Evolutionary conservation across 2,329 filamentous ascomycete genomes (phyloP).

Genomic region (Aureobasidium sp.): DNA sequence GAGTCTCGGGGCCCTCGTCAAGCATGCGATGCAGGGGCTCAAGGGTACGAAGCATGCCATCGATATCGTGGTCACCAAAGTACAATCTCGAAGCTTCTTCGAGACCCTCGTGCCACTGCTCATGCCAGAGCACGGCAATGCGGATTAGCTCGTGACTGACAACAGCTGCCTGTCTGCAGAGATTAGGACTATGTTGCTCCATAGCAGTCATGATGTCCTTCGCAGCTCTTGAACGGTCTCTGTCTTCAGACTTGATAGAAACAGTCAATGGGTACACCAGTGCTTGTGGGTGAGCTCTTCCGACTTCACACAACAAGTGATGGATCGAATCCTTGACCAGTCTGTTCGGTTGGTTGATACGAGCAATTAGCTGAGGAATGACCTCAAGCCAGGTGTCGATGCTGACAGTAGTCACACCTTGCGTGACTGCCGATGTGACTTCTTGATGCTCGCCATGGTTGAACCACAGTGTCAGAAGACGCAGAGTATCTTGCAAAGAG

Average conservation of each 20-base stretch:
- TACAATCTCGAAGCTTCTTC: constrained; percentile 95
- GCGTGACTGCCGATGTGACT: constrained; percentile 79
- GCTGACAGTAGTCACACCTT: constrained; percentile 84
- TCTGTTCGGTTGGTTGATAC: constrained; percentile 91
- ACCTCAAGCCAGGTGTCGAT: constrained; percentile 99
- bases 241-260: constrained; percentile 91
- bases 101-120: constrained; percentile 96
- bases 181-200: constrained; percentile 82
- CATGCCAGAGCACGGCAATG: constrained; percentile 95
- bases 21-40: constrained; percentile 86
- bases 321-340: constrained; percentile 86
- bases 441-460: constrained; percentile 81
- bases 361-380: constrained; percentile 91
- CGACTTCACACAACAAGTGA: constrained; percentile 83
- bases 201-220: constrained; percentile 96
- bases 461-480: constrained; percentile 92
- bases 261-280: constrained; percentile 95
- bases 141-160: constrained; percentile 96
- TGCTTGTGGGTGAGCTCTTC: constrained; percentile 88
- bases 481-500: constrained; percentile 89
- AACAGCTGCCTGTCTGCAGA: constrained; percentile 90
- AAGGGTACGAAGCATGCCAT: constrained; percentile 91
- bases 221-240: constrained; percentile 77
- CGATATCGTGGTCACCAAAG: constrained; percentile 95
- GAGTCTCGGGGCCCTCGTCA: constrained; percentile 67